These are phyloP conservation scores for Malassezia furfur DNA, from an alignment of 1,284 basidiomycete species.

Conservation along the genomic window DNA sequence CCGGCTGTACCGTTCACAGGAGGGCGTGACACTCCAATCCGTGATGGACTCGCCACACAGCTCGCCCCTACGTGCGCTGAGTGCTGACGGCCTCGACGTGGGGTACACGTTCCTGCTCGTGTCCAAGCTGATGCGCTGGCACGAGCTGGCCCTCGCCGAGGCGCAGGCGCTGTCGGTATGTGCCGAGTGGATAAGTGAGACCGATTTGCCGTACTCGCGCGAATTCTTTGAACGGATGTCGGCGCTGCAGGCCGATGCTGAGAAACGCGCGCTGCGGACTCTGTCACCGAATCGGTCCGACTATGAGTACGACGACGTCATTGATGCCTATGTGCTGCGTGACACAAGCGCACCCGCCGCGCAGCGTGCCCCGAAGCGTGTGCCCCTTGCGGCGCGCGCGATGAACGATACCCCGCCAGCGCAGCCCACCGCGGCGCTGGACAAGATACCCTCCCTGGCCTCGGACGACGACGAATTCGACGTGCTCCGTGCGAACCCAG, in stretches of 20 bases:
- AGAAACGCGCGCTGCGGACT: slow-evolving; percentile 1
- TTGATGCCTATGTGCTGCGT: slow-evolving; percentile 10
- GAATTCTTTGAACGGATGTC: slow-evolving; percentile 7
- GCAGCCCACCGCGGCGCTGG: too few species aligned
- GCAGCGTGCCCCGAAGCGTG: too few species aligned
- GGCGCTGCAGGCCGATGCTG: slow-evolving; percentile 8
- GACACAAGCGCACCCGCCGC: not conserved
- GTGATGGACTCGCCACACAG: slow-evolving; percentile 4
- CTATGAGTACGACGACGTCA: slow-evolving; percentile 14
- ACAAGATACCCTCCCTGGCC: too few species aligned
- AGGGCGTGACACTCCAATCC: slow-evolving; percentile 4
- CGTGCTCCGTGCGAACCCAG: not conserved
- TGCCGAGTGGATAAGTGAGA: slow-evolving; percentile 2
- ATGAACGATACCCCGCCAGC: too few species aligned
- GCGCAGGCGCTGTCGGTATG: slow-evolving; percentile 13
- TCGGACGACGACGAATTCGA: slow-evolving; percentile 12
- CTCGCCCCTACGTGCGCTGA: slow-evolving; percentile 8
- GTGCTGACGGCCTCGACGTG: slow-evolving; percentile 8
- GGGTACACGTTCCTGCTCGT: slow-evolving; percentile 9
- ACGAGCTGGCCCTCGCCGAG: slow-evolving; percentile 8
- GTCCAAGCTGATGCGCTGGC: slow-evolving; percentile 13
- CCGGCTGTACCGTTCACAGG: not conserved
- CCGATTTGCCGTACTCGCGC: not conserved
- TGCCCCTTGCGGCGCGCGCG: too few species aligned
- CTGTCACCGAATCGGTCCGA: not conserved